phyloP scores from a whole-genome alignment of 2,329 filamentous ascomycete species.

The Colletotrichum scovillei region DNA sequence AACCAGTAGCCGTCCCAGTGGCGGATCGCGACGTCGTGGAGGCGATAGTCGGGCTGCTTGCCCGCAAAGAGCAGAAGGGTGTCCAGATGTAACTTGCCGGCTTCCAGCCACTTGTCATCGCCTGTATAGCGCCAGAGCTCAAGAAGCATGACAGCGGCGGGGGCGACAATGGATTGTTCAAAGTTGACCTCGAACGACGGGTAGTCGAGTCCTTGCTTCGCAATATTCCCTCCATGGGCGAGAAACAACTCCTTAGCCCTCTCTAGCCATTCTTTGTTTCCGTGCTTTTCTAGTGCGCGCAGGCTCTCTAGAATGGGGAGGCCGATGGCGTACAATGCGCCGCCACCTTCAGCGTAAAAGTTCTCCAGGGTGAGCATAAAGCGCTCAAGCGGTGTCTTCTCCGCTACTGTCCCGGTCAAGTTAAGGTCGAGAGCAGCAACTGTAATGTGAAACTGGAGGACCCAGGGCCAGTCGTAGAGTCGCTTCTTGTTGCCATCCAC shows the following conservation, averaged over 20 bases:
- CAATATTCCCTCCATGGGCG: slow-evolving; percentile 13
- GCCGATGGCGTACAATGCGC: slow-evolving; percentile 26
- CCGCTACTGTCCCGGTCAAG: background rate
- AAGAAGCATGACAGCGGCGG: slow-evolving; percentile 48
- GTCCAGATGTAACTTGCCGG: slow-evolving; percentile 8
- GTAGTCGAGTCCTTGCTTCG: slow-evolving; percentile 11
- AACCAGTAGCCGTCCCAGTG: slow-evolving; percentile 36
- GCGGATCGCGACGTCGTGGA: slow-evolving; percentile 31
- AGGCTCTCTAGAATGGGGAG: slow-evolving; percentile 27
- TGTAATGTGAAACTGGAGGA: slow-evolving; percentile 24
- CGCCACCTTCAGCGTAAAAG: slow-evolving; percentile 30
- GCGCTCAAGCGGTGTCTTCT: slow-evolving; percentile 4
- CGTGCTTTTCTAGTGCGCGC: background rate
- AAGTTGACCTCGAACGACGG: slow-evolving; percentile 34
- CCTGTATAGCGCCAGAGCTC: slow-evolving; percentile 59
- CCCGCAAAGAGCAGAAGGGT: slow-evolving; percentile 28
- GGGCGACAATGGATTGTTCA: slow-evolving; percentile 34
- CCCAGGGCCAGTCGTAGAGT: slow-evolving; percentile 33
- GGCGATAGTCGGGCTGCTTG: slow-evolving; percentile 32
- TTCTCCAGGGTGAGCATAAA: slow-evolving; percentile 28
- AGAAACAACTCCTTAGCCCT: background rate
- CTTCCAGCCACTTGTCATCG: slow-evolving; percentile 50
- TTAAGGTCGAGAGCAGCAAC: slow-evolving; percentile 1
- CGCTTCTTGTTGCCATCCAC: slow-evolving; percentile 12
- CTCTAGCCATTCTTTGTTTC: background rate